Percentiles rank a stretch among this genome's conserved stretches.
These are phyloP conservation scores for Epichloe aotearoae DNA, from an alignment of 2,329 filamentous ascomycete species.

Conservation along the genomic window DNA sequence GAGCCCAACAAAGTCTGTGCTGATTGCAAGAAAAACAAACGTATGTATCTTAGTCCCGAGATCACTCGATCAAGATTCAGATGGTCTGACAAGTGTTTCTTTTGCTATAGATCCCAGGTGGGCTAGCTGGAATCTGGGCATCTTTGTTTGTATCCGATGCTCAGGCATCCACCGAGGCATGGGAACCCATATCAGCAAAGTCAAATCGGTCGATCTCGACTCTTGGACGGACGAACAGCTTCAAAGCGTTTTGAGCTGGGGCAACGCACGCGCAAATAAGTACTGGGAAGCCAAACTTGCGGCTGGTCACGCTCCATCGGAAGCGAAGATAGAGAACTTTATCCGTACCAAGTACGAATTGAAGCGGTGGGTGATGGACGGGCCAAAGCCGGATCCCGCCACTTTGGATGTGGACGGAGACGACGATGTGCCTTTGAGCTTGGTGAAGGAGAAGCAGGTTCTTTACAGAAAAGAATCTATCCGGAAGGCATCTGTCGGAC, in stretches of 20 bases:
- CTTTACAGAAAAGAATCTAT: slow-evolving; percentile 46
- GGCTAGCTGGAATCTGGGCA: slow-evolving; percentile 96
- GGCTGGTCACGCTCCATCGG: slow-evolving; percentile 79
- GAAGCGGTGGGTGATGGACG: slow-evolving; percentile 99
- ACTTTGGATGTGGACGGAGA: slow-evolving; percentile 74
- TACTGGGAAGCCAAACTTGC: slow-evolving; percentile 97
- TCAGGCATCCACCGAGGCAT: slow-evolving; percentile 97
- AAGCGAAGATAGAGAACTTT: slow-evolving; percentile 98
- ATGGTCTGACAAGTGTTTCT: slow-evolving; percentile 2
- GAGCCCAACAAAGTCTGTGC: slow-evolving; percentile 94
- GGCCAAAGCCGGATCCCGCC: slow-evolving; percentile 82
- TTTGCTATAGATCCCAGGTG: slow-evolving; percentile 72
- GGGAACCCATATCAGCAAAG: slow-evolving; percentile 95
- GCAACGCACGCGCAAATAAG: slow-evolving; percentile 92
- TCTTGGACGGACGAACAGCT: slow-evolving; percentile 98
- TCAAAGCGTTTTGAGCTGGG: slow-evolving; percentile 88
- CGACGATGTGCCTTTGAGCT: slow-evolving; percentile 57
- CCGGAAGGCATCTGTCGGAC: slow-evolving; percentile 45
- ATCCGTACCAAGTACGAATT: slow-evolving; percentile 98
- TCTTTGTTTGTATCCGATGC: slow-evolving; percentile 96
- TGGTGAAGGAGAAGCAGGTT: slow-evolving; percentile 54
- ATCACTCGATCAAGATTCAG: background rate
- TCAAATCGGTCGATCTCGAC: slow-evolving; percentile 96
- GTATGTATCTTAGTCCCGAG: slow-evolving; percentile 36
- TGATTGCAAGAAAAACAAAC: slow-evolving; percentile 98